Evolutionary conservation across 441 rosid species (phyloP), one percentile per base, ranked within the genome.

Genomic region (Bocquillonia castaneifolia): DNA sequence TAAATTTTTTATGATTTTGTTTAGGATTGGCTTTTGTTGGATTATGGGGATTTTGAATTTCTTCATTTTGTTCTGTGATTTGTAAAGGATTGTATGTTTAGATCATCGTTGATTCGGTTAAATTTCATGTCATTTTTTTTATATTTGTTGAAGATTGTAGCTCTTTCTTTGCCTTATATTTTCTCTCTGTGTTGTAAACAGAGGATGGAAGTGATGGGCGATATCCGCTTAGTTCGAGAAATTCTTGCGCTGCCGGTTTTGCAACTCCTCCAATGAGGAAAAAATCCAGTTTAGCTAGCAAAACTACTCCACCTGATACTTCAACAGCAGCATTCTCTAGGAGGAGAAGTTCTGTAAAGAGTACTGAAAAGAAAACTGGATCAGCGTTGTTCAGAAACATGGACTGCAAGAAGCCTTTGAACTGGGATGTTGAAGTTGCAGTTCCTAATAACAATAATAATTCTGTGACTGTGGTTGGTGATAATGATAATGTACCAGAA

Each of bases 131-230:
- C 58, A 23, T 15, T 29, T n/a, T 26, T 61, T 14, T 12, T 25
- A 37, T n/a, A 39, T 53, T 51, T 39, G 14, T 62, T 7, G 32
- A 22, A 34, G 66, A 36, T 39, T 69, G 23, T n/a, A 36, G 20
- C 54, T 67, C 31, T 55, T 45, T 1, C 10, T 9, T 40, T 9
- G 5, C 45, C 1, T 9, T 20, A 51, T 40, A 32, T 64, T 60
- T 64, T 17, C 53, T 29, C 55, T 63, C 50, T 59, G 14, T 59
- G 40, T 64, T 37, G 23, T 57, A 56, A 25, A 64, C 81, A 87
- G 95, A 81, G 61, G 88, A 78, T 68, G 88, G 74, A 25, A 79
- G 80, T 63, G 91, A 86, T 73, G 88, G 88, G 34, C 57, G 76
- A 17, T 69, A 74, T 31, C 84, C 77, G 3, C 55, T 79, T 23